Base-by-base conservation (phyloP, 1,284 basidiomycete species). In the Leccinum subatratum region DNA sequence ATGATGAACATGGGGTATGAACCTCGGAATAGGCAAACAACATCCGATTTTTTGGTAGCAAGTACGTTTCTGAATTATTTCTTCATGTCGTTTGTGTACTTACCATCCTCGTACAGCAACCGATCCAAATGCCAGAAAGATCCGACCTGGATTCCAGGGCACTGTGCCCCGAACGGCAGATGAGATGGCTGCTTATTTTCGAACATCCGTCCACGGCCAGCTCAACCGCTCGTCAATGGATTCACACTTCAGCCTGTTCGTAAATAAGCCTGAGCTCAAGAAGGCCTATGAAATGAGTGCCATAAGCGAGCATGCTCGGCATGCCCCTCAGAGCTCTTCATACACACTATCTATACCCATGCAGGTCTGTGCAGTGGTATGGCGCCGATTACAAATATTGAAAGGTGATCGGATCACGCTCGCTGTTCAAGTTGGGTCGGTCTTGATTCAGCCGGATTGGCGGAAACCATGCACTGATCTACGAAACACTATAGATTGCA, bases 1-100 rank as follows among this genome's bases (percentile, higher is more conserved):
- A n/a, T n/a, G n/a, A 78, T 85, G 68, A 78, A 86, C 67, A 84
- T 91, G 80, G 91, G 90, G 16, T 93, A 87, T 73, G 77, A 82
- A 42, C 82, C 82, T 9, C 79, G 81, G 9, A 77, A 81, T 42
- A 81, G 88, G 37, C 87, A 90, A 71, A 89, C 86, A 1, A 87
- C 86, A 0, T 82, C 86, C 12, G 88, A 89, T 73, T 92, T 90
- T 77, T 79, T 91, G 22, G 80, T 82, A 28, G 67, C 67, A 8
- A 34, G 71, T 71, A 57, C 8, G 60, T 66, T 25, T 37, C 7
- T 18, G 25, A 18, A 42, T 3, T 48, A n/a, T 2, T 32, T 4
- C 56, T n/a, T 6, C 6, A 14, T 63, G 54, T 48, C n/a, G n/a
- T n/a, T n/a, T 61, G 2, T 9, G 22, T 59, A 86, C 87, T 16